Evolutionary conservation across 1,284 basidiomycete species (phyloP), one percentile per base, ranked within the genome.

Genomic region (Puccinia horiana): DNA sequence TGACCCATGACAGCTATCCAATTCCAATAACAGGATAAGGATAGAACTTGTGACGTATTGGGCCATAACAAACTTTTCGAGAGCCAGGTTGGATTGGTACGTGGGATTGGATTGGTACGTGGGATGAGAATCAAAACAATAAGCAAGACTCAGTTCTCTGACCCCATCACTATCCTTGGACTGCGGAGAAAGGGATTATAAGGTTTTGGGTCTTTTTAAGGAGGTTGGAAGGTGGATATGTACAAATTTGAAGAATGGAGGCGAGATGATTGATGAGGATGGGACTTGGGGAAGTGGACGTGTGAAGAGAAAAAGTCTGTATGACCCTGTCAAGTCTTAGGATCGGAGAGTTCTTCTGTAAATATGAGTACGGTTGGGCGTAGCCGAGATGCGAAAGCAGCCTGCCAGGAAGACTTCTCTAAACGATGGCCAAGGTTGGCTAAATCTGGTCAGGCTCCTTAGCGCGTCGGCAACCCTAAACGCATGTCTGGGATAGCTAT

Each of bases 401-500:
- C 44, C n/a, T n/a, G n/a, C n/a, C n/a, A n/a, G n/a, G n/a, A 47
- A 47, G 49, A 52, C 18, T 9, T 12, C 20, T 11, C 20, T 4
- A 14, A 20, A 52, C 20, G 4, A 52, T 52, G 11, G 49, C 18
- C 49, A 4, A 12, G 4, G 4, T 52, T 52, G 11, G 18, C 49
- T 20, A 20, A 52, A 4, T 52, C 20, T 52, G 8, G 20, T 23
- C 20, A 4, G 49, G 49, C 49, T 65, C 29, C 23, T 74, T 40
- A 81, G 18, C 44, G 78, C 42, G 49, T 73, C n/a, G 78, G 78
- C 20, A 82, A 35, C n/a, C 74, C 74, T 32, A 76, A 20, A 12
- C 74, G 72, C 81, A 82, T 82, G 44, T 82, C 61, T 77, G 85
- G 20, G 79, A 84, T 76, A 87, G 87, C 77, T 87, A 86, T 84